Percentiles rank a stretch among this genome's conserved stretches.
These are phyloP conservation scores for Tetrahymena borealis DNA, from an alignment of 73 alveolate genomes.

Conservation along the genomic window DNA sequence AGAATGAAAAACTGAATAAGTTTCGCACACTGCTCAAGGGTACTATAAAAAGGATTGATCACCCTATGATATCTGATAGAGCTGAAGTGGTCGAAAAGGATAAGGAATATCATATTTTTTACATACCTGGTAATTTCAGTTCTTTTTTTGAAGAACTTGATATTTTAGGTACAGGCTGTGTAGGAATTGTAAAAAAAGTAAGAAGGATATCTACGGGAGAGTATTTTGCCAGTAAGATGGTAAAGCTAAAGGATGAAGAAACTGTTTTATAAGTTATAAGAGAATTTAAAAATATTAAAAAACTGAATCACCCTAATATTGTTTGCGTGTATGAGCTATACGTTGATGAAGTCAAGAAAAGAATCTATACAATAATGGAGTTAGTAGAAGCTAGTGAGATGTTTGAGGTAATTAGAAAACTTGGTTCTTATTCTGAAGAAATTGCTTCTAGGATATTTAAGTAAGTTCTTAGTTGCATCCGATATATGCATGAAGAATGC, in stretches of 20 bases:
- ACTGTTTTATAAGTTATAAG: conserved; percentile 13
- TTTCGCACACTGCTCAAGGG: neutral
- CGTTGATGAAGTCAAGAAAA: conserved; percentile 10
- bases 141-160: neutral
- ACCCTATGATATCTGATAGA: neutral
- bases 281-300: conserved; percentile 32
- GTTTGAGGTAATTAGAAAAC: conserved; percentile 34
- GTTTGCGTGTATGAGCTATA: conserved; percentile 23
- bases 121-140: neutral
- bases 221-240: conserved; percentile 24
- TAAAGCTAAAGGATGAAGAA: conserved; percentile 27
- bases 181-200: conserved; percentile 23
- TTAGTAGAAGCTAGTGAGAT: conserved; percentile 25
- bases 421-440: conserved; percentile 31
- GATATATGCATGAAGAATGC: conserved; percentile 34
- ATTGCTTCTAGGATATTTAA: conserved; percentile 18
- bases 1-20: neutral
- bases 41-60: neutral
- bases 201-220: conserved; percentile 2
- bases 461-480: conserved; percentile 10
- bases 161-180: conserved; percentile 31
- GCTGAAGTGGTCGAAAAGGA: neutral
- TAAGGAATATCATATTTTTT: neutral
- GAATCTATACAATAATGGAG: conserved; percentile 20
- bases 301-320: conserved; percentile 27